Conservation (phyloP, 2,329 filamentous ascomycete species). For the Botrytis deweyae region DNA sequence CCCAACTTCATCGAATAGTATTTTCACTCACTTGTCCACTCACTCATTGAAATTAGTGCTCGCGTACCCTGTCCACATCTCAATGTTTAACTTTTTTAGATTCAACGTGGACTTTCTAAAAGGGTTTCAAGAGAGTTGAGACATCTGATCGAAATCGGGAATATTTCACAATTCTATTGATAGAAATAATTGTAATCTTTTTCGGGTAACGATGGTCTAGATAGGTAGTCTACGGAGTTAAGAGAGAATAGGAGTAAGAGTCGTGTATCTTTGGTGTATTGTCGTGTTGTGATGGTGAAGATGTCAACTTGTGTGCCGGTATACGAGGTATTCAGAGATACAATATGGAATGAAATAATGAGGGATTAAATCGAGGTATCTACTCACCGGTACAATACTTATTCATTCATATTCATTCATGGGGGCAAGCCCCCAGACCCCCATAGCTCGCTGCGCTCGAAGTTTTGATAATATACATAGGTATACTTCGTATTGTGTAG, state of each 20-base stretch:
- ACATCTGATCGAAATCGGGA: constrained; percentile 6
- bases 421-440: background rate
- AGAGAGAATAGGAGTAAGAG: background rate
- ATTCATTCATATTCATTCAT: background rate
- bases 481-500: background rate
- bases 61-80: background rate
- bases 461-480: background rate
- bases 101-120: background rate
- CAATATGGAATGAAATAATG: background rate
- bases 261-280: background rate
- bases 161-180: constrained; percentile 18
- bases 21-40: background rate
- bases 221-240: background rate
- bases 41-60: background rate
- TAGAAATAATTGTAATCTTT: background rate
- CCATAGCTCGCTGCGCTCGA: background rate
- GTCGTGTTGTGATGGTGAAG: background rate
- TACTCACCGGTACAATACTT: background rate
- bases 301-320: background rate
- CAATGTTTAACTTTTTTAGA: background rate
- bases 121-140: background rate
- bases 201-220: background rate
- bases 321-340: background rate
- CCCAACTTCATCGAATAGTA: background rate
- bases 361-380: background rate